A percentile compares a stretch with the other conserved stretches of the same genome.
Evolutionary conservation across 2,329 filamentous ascomycete species (phyloP).

Genomic region (Monilinia fructicola): DNA sequence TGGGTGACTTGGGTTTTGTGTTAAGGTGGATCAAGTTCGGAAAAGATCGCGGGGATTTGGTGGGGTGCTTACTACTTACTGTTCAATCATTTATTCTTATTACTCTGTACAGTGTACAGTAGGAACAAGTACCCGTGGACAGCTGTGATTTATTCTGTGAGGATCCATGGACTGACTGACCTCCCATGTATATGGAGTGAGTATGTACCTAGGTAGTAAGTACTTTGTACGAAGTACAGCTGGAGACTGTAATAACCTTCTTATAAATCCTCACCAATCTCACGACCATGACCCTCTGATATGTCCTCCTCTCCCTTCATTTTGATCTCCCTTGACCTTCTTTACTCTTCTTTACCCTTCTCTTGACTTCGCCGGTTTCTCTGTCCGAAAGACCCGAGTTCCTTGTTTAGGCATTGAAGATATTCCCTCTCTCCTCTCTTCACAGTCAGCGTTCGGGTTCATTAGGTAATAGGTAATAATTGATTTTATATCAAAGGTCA

Average conservation of each 20-base stretch:
- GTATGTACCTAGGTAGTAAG: too few relatives aligned
- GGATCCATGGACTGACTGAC: too few relatives aligned
- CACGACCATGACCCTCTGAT: neutral
- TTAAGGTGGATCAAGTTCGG: constrained; percentile 6
- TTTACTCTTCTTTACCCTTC: neutral
- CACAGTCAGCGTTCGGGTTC: neutral
- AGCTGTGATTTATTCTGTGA: too few relatives aligned
- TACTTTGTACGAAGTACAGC: too few relatives aligned
- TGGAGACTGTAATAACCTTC: neutral
- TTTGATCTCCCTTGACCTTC: neutral
- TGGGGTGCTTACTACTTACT: neutral
- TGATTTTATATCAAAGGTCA: neutral
- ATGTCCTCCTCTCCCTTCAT: neutral
- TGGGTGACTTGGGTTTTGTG: neutral
- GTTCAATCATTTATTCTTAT: neutral
- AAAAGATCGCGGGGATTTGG: constrained; percentile 17
- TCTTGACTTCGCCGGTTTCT: neutral
- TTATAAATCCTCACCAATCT: neutral
- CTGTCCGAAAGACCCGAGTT: constrained; percentile 2
- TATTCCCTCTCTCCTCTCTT: neutral
- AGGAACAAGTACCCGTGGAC: too few relatives aligned
- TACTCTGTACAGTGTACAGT: too few relatives aligned
- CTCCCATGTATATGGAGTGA: too few relatives aligned
- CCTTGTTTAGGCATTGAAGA: neutral
- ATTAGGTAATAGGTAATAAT: neutral